A percentile compares a stretch with the other conserved stretches of the same genome.
Conservation (phyloP, 2,329 filamentous ascomycete species). For the Tolypocladium amazonense region DNA sequence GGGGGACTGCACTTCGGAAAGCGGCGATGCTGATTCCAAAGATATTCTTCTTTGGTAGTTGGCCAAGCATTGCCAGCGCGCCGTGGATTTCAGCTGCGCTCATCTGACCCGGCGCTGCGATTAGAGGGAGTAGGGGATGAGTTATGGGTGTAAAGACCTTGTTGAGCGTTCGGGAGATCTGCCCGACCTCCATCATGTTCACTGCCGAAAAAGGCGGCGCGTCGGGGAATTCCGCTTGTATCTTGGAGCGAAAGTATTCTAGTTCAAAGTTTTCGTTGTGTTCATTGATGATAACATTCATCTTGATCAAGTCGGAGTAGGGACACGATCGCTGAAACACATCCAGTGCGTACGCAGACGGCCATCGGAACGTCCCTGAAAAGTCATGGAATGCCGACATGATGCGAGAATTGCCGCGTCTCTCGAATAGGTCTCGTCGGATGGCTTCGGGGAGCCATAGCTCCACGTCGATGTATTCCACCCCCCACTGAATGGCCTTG, state of each 20-base stretch:
- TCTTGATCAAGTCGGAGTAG: slow-evolving; percentile 81
- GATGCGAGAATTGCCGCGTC: slow-evolving; percentile 69
- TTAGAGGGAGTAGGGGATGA: slow-evolving; percentile 71
- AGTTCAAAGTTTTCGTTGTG: slow-evolving; percentile 84
- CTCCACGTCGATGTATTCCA: slow-evolving; percentile 85
- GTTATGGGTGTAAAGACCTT: slow-evolving; percentile 83
- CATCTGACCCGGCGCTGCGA: slow-evolving; percentile 77
- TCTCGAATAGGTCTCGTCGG: slow-evolving; percentile 53
- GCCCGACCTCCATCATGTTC: slow-evolving; percentile 81
- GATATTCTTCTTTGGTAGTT: slow-evolving; percentile 68
- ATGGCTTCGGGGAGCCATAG: slow-evolving; percentile 76
- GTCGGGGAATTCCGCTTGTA: slow-evolving; percentile 57
- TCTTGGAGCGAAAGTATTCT: slow-evolving; percentile 75
- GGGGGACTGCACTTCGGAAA: slow-evolving; percentile 52
- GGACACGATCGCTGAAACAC: slow-evolving; percentile 62
- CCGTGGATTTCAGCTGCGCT: slow-evolving; percentile 79
- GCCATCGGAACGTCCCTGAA: slow-evolving; percentile 75
- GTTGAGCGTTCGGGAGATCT: slow-evolving; percentile 74
- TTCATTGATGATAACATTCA: slow-evolving; percentile 75
- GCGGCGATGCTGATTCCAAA: slow-evolving; percentile 68
- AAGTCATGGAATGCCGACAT: slow-evolving; percentile 92
- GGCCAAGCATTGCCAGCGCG: slow-evolving; percentile 66
- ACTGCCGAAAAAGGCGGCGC: slow-evolving; percentile 69
- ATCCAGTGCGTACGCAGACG: slow-evolving; percentile 57
- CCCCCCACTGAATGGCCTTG: slow-evolving; percentile 77